Percentiles rank a stretch among this genome's conserved stretches.
Evolutionary conservation across 2,329 filamentous ascomycete genomes (phyloP).

Genomic region (Ophiosphaerella korrae): DNA sequence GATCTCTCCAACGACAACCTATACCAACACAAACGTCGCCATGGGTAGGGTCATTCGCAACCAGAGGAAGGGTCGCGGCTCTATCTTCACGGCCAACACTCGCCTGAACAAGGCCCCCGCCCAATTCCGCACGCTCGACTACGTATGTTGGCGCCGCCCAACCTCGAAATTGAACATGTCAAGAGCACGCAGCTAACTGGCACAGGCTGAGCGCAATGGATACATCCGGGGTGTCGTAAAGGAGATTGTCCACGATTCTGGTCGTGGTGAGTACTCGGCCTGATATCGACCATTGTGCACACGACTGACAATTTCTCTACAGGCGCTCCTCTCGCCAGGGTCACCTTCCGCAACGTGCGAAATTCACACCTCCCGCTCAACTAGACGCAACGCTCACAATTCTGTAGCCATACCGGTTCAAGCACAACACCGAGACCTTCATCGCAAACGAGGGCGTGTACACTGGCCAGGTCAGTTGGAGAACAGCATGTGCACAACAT

Average conservation of each 20-base stretch:
- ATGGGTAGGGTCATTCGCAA: conserved; percentile 76
- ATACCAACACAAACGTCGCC: conserved; percentile 44
- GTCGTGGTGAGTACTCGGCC: conserved; percentile 72
- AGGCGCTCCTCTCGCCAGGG: conserved; percentile 85
- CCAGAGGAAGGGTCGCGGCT: conserved; percentile 73
- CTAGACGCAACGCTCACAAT: conserved; percentile 20
- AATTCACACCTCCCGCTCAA: conserved; percentile 4
- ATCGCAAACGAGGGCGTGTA: conserved; percentile 99
- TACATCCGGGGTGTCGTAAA: conserved; percentile 97
- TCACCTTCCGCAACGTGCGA: conserved; percentile 82
- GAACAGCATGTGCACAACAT: neutral
- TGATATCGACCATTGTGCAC: conserved; percentile 10
- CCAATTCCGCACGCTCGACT: conserved; percentile 97
- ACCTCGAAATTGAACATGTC: conserved; percentile 20
- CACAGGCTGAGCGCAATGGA: conserved; percentile 82
- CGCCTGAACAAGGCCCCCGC: conserved; percentile 89
- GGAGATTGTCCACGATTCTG: conserved; percentile 98
- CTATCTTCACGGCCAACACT: conserved; percentile 71
- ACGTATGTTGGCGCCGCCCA: conserved; percentile 52
- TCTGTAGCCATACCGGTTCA: conserved; percentile 83
- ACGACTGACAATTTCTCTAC: conserved; percentile 25
- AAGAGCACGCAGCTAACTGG: conserved; percentile 45
- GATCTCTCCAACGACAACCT: conserved; percentile 14
- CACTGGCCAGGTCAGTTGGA: conserved; percentile 75
- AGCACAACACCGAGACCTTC: conserved; percentile 98